Percentiles rank a stretch among this genome's conserved stretches.
Conservation (phyloP, 768 basidiomycete species). For the Lactarius sp. region DNA sequence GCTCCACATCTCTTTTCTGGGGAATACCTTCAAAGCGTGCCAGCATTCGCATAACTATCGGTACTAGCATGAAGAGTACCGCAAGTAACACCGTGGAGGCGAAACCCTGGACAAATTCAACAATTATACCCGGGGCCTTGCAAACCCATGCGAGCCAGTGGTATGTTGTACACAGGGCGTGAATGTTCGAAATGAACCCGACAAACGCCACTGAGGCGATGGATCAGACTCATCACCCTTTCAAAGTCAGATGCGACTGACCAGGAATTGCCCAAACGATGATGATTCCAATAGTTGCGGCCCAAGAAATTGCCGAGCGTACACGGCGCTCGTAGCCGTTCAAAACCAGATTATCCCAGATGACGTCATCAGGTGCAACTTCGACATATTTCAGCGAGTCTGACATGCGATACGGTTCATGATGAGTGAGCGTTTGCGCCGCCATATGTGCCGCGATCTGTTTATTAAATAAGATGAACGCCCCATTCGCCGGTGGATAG, state of each 20-base stretch:
- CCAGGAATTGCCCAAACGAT: conserved; percentile 86
- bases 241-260: conserved; percentile 30
- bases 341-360: conserved; percentile 86
- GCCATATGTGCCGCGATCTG: conserved; percentile 94
- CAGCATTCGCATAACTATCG: conserved; percentile 76
- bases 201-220: conserved; percentile 45
- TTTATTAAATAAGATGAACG: conserved; percentile 86
- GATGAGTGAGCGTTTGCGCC: conserved; percentile 65
- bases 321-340: conserved; percentile 72
- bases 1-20: conserved; percentile 73
- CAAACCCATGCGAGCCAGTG: conserved; percentile 85
- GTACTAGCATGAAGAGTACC: conserved; percentile 85
- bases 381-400: conserved; percentile 58
- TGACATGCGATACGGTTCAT: conserved; percentile 80
- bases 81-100: conserved; percentile 84
- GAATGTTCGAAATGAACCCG: conserved; percentile 79
- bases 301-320: conserved; percentile 52
- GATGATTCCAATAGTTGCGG: conserved; percentile 72
- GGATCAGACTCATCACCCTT: neutral
- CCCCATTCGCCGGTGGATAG: conserved; percentile 43
- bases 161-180: conserved; percentile 56
- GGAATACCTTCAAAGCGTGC: conserved; percentile 89
- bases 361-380: conserved; percentile 81
- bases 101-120: conserved; percentile 87
- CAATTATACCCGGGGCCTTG: conserved; percentile 52